Base-by-base conservation (phyloP, 2,329 filamentous ascomycete species). In the Talaromyces sp. region DNA sequence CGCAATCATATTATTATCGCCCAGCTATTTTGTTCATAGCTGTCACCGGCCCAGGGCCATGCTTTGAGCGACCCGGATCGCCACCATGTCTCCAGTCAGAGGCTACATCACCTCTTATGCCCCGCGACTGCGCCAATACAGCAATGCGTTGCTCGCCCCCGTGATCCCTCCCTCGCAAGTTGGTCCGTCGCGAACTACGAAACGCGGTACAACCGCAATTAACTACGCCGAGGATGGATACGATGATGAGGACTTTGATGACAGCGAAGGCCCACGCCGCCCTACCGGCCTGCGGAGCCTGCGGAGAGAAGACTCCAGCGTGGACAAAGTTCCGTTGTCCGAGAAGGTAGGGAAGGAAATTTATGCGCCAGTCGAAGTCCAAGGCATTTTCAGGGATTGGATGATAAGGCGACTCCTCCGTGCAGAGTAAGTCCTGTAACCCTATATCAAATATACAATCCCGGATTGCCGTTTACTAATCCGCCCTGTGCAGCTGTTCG, bases 151-250 rank as follows among this genome's bases (percentile, higher is more conserved):
- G 59, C 85, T 97, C 63, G 91, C 90, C 26, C 93, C 93, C 38
- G 87, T 95, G 64, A 84, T 93, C 63, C 90, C 89, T 64, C 84
- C 84, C 59, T 87, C 86, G 64, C 83, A 87, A 66, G 81, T 81
- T 60, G 87, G 86, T 26, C 85, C 88, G 43, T 79, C 90, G 68
- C 86, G 93, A 72, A 96, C 90, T n/a, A 98, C 95, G 9, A 98
- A 99, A 80, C 89, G 95, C 76, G 95, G 95, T 61, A 98, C 95
- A 1, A 95, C 91, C 35, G 90, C 93, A 64, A 95, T 98, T 77
- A 99, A 97, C 78, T 99, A 99, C 72, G 93, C 95, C 26, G 95
- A 99, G 73, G 93, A 98, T 73, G 93, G 93, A 53, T 96, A 89
- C 71, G 93, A 97, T 66, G 92, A 88, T 63, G 80, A 81, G 43